Percentiles rank a stretch among this genome's conserved stretches.
phyloP scores from a whole-genome alignment of 2,329 filamentous ascomycete genomes.

The Thermochaetoides dissita region DNA sequence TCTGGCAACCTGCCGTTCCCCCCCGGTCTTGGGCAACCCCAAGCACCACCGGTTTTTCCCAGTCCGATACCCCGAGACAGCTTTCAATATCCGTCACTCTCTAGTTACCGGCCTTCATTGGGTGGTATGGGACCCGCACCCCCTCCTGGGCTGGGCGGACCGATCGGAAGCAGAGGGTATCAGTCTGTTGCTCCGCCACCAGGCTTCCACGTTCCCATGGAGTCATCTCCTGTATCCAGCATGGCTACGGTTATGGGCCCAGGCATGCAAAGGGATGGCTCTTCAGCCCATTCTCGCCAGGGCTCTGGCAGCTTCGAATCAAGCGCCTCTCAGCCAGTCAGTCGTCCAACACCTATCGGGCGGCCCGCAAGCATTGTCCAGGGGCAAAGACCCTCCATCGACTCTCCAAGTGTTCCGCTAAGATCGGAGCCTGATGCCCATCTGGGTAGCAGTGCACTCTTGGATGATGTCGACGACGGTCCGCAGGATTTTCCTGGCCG shows the following conservation, averaged over 20 bases:
- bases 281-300: conserved; percentile 56
- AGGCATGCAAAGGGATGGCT: conserved; percentile 22
- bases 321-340: conserved; percentile 55
- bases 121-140: too few species aligned
- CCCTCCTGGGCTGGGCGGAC: conserved; percentile 37
- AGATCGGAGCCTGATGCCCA: conserved; percentile 59
- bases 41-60: conserved; percentile 24
- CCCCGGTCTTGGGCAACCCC: conserved; percentile 38
- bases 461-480: conserved; percentile 58
- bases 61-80: too few species aligned
- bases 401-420: conserved; percentile 26
- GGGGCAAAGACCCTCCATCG: conserved; percentile 27
- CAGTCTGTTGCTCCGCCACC: too few species aligned
- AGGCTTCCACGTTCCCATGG: too few species aligned
- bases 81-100: too few species aligned
- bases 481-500: conserved; percentile 21
- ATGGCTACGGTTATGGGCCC: conserved; percentile 27
- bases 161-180: conserved; percentile 24
- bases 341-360: conserved; percentile 75
- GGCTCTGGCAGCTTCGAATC: conserved; percentile 55
- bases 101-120: too few species aligned
- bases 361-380: conserved; percentile 62
- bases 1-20: conserved; percentile 36
- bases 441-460: conserved; percentile 77
- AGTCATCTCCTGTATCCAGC: conserved; percentile 20